phyloP scores from a whole-genome alignment of 2,329 filamentous ascomycete species.

The Pyrenophora teres region DNA sequence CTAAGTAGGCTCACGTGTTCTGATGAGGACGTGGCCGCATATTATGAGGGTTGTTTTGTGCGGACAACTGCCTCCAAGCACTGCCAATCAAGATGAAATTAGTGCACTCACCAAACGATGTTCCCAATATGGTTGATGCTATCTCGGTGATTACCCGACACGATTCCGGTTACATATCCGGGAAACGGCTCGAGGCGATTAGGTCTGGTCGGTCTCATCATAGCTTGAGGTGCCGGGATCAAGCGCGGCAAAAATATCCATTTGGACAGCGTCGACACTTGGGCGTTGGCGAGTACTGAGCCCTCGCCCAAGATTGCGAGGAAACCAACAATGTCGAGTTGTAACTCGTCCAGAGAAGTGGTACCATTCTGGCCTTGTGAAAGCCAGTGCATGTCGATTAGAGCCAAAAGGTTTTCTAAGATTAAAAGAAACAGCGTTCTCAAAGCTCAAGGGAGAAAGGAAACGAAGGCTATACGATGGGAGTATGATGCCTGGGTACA shows the following conservation, averaged over 20 bases:
- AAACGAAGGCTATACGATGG: slow-evolving; percentile 11
- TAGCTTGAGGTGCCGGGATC: slow-evolving; percentile 57
- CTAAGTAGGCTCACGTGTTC: too few relatives aligned
- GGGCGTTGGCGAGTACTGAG: slow-evolving; percentile 56
- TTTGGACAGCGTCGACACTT: slow-evolving; percentile 56
- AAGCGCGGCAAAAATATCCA: slow-evolving; percentile 57
- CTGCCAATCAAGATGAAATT: background rate
- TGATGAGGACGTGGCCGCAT: too few relatives aligned
- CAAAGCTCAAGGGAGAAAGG: slow-evolving; percentile 15
- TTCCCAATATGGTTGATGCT: slow-evolving; percentile 56
- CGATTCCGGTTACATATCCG: slow-evolving; percentile 52
- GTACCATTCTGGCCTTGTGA: slow-evolving; percentile 28
- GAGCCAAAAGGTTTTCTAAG: slow-evolving; percentile 2
- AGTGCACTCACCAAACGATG: slow-evolving; percentile 48
- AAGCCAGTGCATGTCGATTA: slow-evolving; percentile 45
- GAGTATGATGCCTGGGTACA: slow-evolving; percentile 29
- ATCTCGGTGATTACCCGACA: slow-evolving; percentile 54
- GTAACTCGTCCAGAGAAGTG: slow-evolving; percentile 45
- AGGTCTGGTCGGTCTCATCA: slow-evolving; percentile 54
- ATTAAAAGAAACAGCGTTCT: slow-evolving; percentile 10
- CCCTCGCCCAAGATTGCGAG: slow-evolving; percentile 60
- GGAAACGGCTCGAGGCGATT: slow-evolving; percentile 48
- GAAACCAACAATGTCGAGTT: slow-evolving; percentile 61
- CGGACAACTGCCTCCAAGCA: too few relatives aligned
- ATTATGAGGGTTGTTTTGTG: background rate